Evolutionary conservation across 2,329 filamentous ascomycete genomes (phyloP).

Genomic region (Xylariaceae sp.): DNA sequence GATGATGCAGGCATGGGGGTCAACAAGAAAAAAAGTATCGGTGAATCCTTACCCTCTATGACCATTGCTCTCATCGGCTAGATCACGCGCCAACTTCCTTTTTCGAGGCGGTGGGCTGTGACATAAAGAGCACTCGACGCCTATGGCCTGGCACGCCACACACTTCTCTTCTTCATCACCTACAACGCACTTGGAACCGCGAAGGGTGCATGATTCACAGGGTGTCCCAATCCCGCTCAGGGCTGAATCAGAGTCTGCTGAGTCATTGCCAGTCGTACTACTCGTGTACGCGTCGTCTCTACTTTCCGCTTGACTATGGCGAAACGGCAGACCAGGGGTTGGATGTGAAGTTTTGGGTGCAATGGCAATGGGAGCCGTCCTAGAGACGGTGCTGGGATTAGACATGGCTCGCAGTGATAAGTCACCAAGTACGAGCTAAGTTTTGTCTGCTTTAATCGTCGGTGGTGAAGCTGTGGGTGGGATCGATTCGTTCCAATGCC

Average conservation of each 20-base stretch:
- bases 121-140: conserved; percentile 79
- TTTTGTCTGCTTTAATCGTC: conserved; percentile 18
- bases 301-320: conserved; percentile 49
- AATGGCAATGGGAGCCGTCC: conserved; percentile 71
- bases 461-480: conserved; percentile 30
- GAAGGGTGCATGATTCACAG: conserved; percentile 76
- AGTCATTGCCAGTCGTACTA: conserved; percentile 60
- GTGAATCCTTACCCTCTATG: conserved; percentile 72
- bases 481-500: conserved; percentile 13
- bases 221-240: conserved; percentile 56
- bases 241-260: conserved; percentile 55
- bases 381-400: conserved; percentile 59
- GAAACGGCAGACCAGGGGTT: conserved; percentile 49
- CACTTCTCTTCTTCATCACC: conserved; percentile 76
- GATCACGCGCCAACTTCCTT: conserved; percentile 74
- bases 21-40: conserved; percentile 34
- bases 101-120: conserved; percentile 80
- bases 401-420: conserved; percentile 54
- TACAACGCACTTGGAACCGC: conserved; percentile 78
- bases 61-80: conserved; percentile 63
- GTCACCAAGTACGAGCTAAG: conserved; percentile 31
- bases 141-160: conserved; percentile 78
- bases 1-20: conserved; percentile 40
- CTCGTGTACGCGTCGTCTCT: conserved; percentile 57
- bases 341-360: conserved; percentile 63